A percentile compares a stretch with the other conserved stretches of the same genome.
These are phyloP conservation scores for Lathyrus oleraceus DNA, from an alignment of 306 rosid genomes.

Conservation along the genomic window DNA sequence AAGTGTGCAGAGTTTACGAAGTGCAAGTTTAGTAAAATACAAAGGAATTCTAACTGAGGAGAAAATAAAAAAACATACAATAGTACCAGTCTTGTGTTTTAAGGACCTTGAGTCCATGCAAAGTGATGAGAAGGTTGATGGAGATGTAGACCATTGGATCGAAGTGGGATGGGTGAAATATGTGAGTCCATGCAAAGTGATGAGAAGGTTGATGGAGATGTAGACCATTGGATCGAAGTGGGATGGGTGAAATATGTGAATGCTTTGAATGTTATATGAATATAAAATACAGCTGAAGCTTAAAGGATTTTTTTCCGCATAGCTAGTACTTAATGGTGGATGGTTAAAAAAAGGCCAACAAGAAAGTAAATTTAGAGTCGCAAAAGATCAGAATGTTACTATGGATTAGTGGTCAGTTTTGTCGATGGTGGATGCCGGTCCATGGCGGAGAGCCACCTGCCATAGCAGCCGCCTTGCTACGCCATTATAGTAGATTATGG, in stretches of 20 bases:
- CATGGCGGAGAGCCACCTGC: no score
- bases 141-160: neutral
- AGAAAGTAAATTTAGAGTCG: neutral
- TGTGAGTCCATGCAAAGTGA: neutral
- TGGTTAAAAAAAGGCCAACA: neutral
- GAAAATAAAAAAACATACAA: neutral
- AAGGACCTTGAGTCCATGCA: neutral
- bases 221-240: neutral
- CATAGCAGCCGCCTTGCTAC: no score
- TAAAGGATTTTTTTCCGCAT: neutral
- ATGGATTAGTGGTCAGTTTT: neutral
- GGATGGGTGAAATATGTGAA: neutral
- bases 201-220: neutral
- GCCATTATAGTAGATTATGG: no score
- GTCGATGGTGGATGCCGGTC: no score
- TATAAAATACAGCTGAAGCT: neutral
- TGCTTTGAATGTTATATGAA: neutral
- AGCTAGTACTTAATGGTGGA: neutral
- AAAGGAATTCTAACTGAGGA: neutral
- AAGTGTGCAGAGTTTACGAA: neutral
- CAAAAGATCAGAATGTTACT: neutral
- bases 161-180: conserved; percentile 2
- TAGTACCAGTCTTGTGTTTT: neutral
- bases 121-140: neutral
- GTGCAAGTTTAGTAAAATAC: neutral